Percentiles rank a stretch among this genome's conserved stretches.
These are phyloP conservation scores for Kwoniella sp. DNA, from an alignment of 768 basidiomycete genomes.

Conservation along the genomic window DNA sequence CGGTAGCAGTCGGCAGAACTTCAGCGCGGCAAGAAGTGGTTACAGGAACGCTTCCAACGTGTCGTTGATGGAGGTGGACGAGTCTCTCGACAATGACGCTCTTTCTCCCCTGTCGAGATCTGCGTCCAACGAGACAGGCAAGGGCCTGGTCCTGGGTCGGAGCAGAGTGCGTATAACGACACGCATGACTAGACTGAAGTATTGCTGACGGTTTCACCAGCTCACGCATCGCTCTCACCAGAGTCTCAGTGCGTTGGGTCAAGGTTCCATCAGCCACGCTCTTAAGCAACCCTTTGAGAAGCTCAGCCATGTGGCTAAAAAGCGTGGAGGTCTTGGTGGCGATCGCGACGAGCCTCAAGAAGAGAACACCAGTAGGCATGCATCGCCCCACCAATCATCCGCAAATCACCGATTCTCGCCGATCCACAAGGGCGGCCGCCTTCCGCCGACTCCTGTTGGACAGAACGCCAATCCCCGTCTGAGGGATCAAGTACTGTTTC, in stretches of 20 bases:
- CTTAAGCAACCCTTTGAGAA: slow-evolving; percentile 31
- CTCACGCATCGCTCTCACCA: slow-evolving; percentile 27
- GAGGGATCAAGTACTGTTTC: slow-evolving; percentile 7
- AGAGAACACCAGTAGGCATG: not conserved
- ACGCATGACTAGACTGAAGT: not conserved
- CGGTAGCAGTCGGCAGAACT: slow-evolving; percentile 7
- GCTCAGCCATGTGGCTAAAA: slow-evolving; percentile 25
- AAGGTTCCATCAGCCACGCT: slow-evolving; percentile 16
- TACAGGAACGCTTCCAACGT: slow-evolving; percentile 13
- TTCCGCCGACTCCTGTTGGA: too few species aligned
- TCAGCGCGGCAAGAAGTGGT: not conserved
- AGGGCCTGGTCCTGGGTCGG: not conserved
- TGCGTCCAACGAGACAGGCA: slow-evolving; percentile 10
- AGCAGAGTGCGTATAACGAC: too few species aligned
- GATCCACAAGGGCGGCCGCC: too few species aligned
- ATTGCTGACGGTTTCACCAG: not conserved
- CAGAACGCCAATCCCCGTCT: not conserved
- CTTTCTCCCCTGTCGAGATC: slow-evolving; percentile 17
- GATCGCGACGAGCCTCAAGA: not conserved
- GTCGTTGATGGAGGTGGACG: slow-evolving; percentile 16
- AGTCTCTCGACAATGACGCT: not conserved
- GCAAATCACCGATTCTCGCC: too few species aligned
- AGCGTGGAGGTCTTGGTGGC: not conserved
- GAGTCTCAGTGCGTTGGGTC: slow-evolving; percentile 19
- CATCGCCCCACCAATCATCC: not conserved